phyloP scores from a whole-genome alignment of 2,329 filamentous ascomycete species.

The Immersiporthe knoxdaviesiana region DNA sequence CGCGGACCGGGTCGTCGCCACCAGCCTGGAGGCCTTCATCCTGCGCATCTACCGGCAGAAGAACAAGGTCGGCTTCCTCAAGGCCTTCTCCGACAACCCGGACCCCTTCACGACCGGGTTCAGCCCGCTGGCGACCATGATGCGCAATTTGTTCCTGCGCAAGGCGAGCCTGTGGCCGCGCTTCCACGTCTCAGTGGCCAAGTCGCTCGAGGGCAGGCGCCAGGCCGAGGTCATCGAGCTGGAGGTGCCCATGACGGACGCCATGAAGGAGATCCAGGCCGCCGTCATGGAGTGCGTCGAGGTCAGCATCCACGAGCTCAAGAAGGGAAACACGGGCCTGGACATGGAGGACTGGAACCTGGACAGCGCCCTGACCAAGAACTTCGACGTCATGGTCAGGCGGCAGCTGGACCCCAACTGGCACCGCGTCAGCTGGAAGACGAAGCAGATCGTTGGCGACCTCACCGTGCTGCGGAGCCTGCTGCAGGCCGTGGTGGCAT shows the following conservation, averaged over 20 bases:
- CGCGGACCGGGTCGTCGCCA: constrained; percentile 83
- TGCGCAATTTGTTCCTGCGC: constrained; percentile 88
- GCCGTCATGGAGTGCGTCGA: constrained; percentile 96
- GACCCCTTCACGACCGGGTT: constrained; percentile 90
- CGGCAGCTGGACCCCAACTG: constrained; percentile 94
- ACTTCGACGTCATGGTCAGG: constrained; percentile 86
- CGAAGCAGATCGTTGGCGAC: constrained; percentile 91
- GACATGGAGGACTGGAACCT: constrained; percentile 98
- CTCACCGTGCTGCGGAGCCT: constrained; percentile 81
- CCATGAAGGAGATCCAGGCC: constrained; percentile 91
- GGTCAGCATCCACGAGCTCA: constrained; percentile 89
- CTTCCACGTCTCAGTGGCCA: constrained; percentile 88
- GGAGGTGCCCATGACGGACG: constrained; percentile 92
- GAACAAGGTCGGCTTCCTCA: constrained; percentile 92
- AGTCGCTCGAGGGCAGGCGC: constrained; percentile 85
- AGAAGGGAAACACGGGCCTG: constrained; percentile 84
- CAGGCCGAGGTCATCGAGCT: constrained; percentile 97
- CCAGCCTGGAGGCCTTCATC: constrained; percentile 92
- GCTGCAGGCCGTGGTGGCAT: constrained; percentile 78
- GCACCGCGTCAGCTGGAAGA: constrained; percentile 95
- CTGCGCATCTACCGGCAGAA: constrained; percentile 90
- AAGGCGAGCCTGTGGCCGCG: constrained; percentile 91
- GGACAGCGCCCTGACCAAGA: constrained; percentile 88
- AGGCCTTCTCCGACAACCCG: constrained; percentile 92
- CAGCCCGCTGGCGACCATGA: constrained; percentile 83